Evolutionary conservation across 352 stramenopile species (phyloP), one percentile per base, ranked within the genome.

Genomic region (Globisporangium nodosum): DNA sequence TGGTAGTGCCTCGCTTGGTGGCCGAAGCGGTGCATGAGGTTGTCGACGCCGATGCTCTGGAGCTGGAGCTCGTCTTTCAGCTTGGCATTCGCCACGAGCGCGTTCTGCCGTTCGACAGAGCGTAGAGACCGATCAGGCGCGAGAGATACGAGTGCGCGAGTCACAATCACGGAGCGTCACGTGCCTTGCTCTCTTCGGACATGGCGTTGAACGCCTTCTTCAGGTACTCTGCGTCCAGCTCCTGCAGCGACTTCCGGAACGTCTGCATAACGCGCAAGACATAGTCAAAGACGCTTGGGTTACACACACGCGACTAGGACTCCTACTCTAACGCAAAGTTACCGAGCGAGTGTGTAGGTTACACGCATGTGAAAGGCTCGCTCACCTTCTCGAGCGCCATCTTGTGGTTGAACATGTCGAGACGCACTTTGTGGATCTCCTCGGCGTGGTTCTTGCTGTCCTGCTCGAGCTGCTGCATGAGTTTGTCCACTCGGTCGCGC

Each of bases 341-440:
- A 48, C 24, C 3, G 46, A 3, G 5, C 30, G 13, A 20, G 24
- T 52, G 27, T 33, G 46, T 31, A 30, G 48, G 11, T 31, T 13
- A n/a, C n/a, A 21, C 13, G 7, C 8, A 13, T 37, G 24, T n/a
- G 11, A 52, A 39, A 20, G 21, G 15, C 15, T 16, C 5, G 11
- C 47, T 0, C 39, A 87, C 77, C 75, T 91, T 88, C 62, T 91
- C 81, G 30, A 91, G 68, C 39, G 79, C 79, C 79, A 91, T 90
- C 55, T 90, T 91, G 73, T 90, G 81, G 55, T 91, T 91, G 60
- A 91, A 91, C 79, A 89, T 88, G 58, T 91, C 81, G 42, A 90
- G 68, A 9, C 78, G 73, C 48, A 90, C 76, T 64, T 87, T 85
- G 59, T 90, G 78, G 54, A 90, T 87, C 64, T 90, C 76, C 21